These are phyloP conservation scores for Bipolaris oryzae DNA, from an alignment of 2,329 filamentous ascomycete genomes.

Conservation along the genomic window DNA sequence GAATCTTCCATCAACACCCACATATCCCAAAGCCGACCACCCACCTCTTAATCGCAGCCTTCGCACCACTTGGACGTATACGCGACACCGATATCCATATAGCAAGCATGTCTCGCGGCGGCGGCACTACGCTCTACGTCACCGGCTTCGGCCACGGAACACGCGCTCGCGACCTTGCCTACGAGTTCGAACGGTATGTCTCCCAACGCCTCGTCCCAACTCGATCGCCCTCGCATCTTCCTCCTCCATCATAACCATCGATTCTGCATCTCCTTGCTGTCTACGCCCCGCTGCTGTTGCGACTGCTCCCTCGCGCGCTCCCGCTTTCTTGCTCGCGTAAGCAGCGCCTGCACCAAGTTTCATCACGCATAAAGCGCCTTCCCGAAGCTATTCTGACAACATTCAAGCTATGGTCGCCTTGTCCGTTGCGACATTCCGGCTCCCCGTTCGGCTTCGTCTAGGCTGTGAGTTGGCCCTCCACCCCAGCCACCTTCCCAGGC, in stretches of 20 bases:
- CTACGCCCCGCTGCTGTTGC: neutral
- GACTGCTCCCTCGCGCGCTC: slow-evolving; percentile 10
- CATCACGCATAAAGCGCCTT: slow-evolving; percentile 22
- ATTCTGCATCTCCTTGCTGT: slow-evolving; percentile 16
- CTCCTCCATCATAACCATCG: slow-evolving; percentile 27
- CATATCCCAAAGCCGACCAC: slow-evolving; percentile 15
- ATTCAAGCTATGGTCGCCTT: slow-evolving; percentile 85
- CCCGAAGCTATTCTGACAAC: slow-evolving; percentile 54
- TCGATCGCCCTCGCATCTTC: slow-evolving; percentile 40
- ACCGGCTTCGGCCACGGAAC: slow-evolving; percentile 99
- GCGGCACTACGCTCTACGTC: slow-evolving; percentile 94
- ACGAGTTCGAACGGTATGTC: slow-evolving; percentile 99
- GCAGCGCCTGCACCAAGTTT: slow-evolving; percentile 11
- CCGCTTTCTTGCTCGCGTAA: slow-evolving; percentile 20
- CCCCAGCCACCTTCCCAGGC: slow-evolving; percentile 4
- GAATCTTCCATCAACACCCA: slow-evolving; percentile 21
- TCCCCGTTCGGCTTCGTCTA: slow-evolving; percentile 88
- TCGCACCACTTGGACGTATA: slow-evolving; percentile 14
- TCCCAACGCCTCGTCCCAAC: slow-evolving; percentile 48
- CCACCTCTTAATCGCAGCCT: slow-evolving; percentile 20
- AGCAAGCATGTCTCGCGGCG: slow-evolving; percentile 80
- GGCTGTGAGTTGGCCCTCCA: slow-evolving; percentile 75
- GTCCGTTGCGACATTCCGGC: slow-evolving; percentile 98
- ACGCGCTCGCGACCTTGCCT: slow-evolving; percentile 97
- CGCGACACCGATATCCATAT: slow-evolving; percentile 9